Conservation (phyloP, 495 filamentous ascomycete species). For the Tuber melanosporum region DNA sequence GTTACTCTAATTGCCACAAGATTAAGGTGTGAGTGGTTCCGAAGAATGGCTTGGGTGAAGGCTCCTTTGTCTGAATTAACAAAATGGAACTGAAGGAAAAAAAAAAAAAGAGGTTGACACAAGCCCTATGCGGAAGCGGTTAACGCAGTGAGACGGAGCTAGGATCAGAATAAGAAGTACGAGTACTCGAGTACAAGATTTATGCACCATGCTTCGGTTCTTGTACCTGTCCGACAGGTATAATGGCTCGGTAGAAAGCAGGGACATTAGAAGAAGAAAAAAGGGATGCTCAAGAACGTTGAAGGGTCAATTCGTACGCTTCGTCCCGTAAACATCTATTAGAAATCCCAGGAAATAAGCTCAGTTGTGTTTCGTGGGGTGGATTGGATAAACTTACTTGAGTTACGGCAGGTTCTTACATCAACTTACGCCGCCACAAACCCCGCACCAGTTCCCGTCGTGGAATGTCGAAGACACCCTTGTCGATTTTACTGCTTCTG, state of each 20-base stretch:
- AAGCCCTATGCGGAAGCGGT: not conserved
- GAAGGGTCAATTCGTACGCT: not conserved
- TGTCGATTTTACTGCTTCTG: constrained; percentile 16
- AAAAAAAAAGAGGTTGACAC: not conserved
- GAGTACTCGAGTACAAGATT: not conserved
- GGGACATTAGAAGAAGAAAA: not conserved
- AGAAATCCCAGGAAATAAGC: constrained; percentile 1
- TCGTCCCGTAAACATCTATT: not conserved
- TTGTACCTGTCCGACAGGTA: not conserved
- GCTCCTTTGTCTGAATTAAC: not conserved
- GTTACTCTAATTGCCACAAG: not conserved
- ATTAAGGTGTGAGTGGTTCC: not conserved
- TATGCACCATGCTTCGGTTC: not conserved
- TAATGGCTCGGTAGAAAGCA: not conserved
- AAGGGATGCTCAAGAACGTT: not conserved
- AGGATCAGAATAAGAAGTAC: not conserved
- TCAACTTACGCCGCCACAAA: constrained; percentile 8
- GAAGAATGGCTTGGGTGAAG: not conserved
- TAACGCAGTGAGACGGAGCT: not conserved
- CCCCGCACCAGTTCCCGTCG: constrained; percentile 21
- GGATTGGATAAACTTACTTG: constrained; percentile 13
- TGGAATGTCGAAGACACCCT: constrained; percentile 23
- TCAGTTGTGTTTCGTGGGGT: not conserved
- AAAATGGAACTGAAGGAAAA: not conserved
- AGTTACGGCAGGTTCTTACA: not conserved